Percentiles rank a stretch among this genome's conserved stretches.
These are phyloP conservation scores for Teratosphaeria zuluensis DNA, from an alignment of 2,329 filamentous ascomycete species.

Conservation along the genomic window DNA sequence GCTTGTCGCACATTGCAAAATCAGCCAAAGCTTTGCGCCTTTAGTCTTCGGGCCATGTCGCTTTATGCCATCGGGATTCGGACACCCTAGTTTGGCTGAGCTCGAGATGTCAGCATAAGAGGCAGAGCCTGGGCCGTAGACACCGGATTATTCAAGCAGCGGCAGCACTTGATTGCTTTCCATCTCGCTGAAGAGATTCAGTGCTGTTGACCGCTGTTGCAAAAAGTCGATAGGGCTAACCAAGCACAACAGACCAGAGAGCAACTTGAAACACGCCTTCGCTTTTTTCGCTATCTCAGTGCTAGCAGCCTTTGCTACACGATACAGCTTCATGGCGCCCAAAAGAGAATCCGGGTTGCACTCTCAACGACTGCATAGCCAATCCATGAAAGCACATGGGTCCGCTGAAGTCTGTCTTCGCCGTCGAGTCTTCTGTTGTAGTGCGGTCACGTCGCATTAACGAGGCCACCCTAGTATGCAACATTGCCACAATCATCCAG, in stretches of 20 bases:
- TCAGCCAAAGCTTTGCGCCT: no score
- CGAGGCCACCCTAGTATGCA: neutral
- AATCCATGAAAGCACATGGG: neutral
- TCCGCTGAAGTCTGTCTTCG: neutral
- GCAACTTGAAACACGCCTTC: neutral
- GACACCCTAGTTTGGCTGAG: no score
- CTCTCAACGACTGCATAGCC: neutral
- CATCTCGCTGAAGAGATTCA: no score
- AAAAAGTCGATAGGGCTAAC: neutral
- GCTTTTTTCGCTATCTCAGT: neutral
- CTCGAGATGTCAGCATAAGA: no score
- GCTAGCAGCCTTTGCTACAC: neutral
- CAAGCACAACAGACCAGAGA: neutral
- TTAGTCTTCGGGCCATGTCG: no score
- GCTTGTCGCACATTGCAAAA: no score
- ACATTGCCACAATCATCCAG: neutral
- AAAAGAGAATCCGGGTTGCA: neutral
- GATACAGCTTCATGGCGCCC: neutral
- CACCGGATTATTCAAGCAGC: no score
- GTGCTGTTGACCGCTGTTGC: no score
- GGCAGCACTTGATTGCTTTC: no score
- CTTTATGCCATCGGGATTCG: no score
- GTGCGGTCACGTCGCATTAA: neutral
- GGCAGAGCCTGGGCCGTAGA: no score
- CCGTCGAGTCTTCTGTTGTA: neutral